Base-by-base conservation (phyloP, 2,329 filamentous ascomycete species). In the Colletotrichum navitas region DNA sequence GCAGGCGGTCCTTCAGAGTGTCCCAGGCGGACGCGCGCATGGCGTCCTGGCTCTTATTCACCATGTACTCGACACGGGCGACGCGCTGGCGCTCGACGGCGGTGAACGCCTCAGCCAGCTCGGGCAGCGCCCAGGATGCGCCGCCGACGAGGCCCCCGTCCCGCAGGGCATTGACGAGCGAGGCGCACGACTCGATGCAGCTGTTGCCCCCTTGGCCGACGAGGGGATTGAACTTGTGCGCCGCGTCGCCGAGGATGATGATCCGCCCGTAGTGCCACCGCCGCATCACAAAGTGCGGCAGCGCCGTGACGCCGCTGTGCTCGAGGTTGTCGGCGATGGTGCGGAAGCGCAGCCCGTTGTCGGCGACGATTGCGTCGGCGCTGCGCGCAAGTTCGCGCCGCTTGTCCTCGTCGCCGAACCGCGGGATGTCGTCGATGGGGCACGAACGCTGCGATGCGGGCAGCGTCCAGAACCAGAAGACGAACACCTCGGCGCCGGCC, bases 221-320 rank as follows among this genome's bases (percentile, higher is more conserved):
- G 6, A 79, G 74, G 2, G 78, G 78, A 34, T 79, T 78, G 26
- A 79, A 78, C 77, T 82, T 82, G 68, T 82, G 80, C 5, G 74
- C 76, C 1, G 79, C 75, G 59, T 82, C 80, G 2, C 80, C 80
- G 1, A 81, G 71, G n/a, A 74, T 74, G 3, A 81, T 60, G 14
- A 81, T 78, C 0, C 80, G 74, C 6, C 75, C 66, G 61, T 77
- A 79, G 63, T 77, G 76, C 81, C 81, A 82, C 59, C 52, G 29
- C 11, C 68, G 26, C 68, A 71, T 71, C 5, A 71, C 68, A n/a
- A 68, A 71, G 58, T 71, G 68, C 18, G 68, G 68, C 16, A 71
- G 45, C 34, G 65, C 68, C 3, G 68, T 71, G 21, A 71, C 68
- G 39, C 68, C 68, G 65, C 68, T 71, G 45, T 68, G 55, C 8